Conservation (phyloP, 352 stramenopile species). For the Globisporangium emineosum region DNA sequence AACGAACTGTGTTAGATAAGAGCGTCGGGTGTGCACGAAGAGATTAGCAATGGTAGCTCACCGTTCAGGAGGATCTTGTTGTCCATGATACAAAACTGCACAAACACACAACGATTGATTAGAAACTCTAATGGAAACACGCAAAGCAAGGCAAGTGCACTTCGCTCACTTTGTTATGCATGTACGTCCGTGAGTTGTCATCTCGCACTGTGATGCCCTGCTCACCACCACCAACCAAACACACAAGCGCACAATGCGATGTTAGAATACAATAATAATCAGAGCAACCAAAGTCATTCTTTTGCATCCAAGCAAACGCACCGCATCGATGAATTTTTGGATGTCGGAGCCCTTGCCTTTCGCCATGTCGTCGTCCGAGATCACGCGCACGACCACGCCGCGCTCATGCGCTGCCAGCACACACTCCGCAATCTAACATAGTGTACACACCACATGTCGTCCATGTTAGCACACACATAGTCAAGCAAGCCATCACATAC, state of each 20-base stretch:
- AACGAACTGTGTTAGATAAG: not conserved
- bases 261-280: not conserved
- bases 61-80: slow-evolving; percentile 56
- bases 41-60: slow-evolving; percentile 15
- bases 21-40: no score
- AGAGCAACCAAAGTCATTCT: not conserved
- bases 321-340: slow-evolving; percentile 69
- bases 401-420: slow-evolving; percentile 53
- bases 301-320: slow-evolving; percentile 17
- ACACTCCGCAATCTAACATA: slow-evolving; percentile 49
- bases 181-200: slow-evolving; percentile 56
- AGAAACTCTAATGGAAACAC: not conserved
- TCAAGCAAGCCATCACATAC: not conserved
- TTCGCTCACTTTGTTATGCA: slow-evolving; percentile 62
- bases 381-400: slow-evolving; percentile 52
- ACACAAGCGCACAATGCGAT: not conserved
- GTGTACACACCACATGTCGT: no score
- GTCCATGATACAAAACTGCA: slow-evolving; percentile 71
- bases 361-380: slow-evolving; percentile 62
- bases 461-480: no score
- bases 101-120: not conserved
- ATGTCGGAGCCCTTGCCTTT: slow-evolving; percentile 64
- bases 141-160: not conserved
- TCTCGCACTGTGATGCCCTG: slow-evolving; percentile 61
- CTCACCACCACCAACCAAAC: slow-evolving; percentile 12